These are phyloP conservation scores for Macrolepiota albuminosa DNA, from an alignment of 768 basidiomycete genomes.

Conservation along the genomic window DNA sequence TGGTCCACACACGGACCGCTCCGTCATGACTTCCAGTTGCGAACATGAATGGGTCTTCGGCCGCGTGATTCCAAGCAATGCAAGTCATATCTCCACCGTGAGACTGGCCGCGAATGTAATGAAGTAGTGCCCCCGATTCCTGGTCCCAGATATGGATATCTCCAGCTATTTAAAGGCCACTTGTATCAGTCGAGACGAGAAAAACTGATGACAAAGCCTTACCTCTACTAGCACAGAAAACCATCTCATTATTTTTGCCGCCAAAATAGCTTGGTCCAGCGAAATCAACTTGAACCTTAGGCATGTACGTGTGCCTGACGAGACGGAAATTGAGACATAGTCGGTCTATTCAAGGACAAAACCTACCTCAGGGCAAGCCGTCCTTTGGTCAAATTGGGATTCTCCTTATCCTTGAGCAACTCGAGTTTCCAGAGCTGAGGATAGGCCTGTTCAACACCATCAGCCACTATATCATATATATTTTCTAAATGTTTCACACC, in stretches of 20 bases:
- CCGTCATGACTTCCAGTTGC: slow-evolving; percentile 79
- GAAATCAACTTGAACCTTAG: slow-evolving; percentile 64
- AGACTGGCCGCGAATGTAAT: slow-evolving; percentile 60
- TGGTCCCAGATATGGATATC: slow-evolving; percentile 87
- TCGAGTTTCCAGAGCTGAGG: slow-evolving; percentile 65
- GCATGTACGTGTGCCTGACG: slow-evolving; percentile 66
- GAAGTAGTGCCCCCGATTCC: slow-evolving; percentile 69
- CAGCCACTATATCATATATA: not conserved
- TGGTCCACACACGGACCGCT: slow-evolving; percentile 68
- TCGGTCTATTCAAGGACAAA: slow-evolving; percentile 3
- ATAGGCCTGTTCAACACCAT: slow-evolving; percentile 44
- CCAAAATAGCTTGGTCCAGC: slow-evolving; percentile 83
- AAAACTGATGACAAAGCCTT: slow-evolving; percentile 3
- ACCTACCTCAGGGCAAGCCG: slow-evolving; percentile 37
- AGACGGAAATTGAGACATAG: slow-evolving; percentile 6
- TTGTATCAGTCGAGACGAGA: not conserved
- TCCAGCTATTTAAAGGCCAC: slow-evolving; percentile 42
- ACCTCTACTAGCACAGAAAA: slow-evolving; percentile 78
- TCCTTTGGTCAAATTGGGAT: slow-evolving; percentile 23
- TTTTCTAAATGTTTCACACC: slow-evolving; percentile 27
- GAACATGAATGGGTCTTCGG: slow-evolving; percentile 64
- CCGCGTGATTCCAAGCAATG: slow-evolving; percentile 73
- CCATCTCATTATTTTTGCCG: slow-evolving; percentile 72
- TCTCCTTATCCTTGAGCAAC: slow-evolving; percentile 46
- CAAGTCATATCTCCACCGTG: slow-evolving; percentile 72